Percentiles rank a stretch among this genome's conserved stretches.
Conservation (phyloP, 139 green algal genomes). For the Protoeuglena noctilucae region DNA sequence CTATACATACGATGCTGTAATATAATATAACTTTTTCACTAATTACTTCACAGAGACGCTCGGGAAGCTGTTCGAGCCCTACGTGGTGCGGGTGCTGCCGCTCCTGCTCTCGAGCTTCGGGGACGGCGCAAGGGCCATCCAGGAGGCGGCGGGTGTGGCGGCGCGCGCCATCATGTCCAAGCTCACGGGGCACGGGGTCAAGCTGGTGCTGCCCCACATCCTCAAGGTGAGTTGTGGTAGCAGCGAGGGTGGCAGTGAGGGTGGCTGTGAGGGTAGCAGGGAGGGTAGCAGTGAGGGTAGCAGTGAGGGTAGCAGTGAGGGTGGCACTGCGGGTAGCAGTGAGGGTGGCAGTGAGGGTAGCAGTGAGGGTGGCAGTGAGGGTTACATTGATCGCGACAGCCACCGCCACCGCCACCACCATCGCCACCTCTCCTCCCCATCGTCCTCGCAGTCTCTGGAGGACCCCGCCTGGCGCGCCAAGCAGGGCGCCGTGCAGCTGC, state of each 20-base stretch:
- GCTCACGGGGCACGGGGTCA: conserved; percentile 75
- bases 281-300: no score
- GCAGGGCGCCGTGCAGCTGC: conserved; percentile 45
- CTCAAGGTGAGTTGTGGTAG: conserved; percentile 34
- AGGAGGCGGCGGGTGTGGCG: conserved; percentile 48
- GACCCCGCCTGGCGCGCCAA: conserved; percentile 23
- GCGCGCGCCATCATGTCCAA: conserved; percentile 83
- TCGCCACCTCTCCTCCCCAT: neutral
- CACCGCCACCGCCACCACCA: neutral
- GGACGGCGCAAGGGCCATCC: conserved; percentile 44
- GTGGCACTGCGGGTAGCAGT: no score
- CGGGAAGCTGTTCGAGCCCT: conserved; percentile 97
- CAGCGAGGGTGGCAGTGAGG: no score
- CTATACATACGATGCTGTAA: no score
- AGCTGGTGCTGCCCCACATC: conserved; percentile 85
- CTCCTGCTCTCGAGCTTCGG: conserved; percentile 80
- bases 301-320: no score
- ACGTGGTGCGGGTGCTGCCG: conserved; percentile 87
- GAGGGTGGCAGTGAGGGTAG: no score
- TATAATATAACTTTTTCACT: no score
- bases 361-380: no score
- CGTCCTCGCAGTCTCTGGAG: conserved; percentile 42
- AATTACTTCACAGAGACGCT: no score
- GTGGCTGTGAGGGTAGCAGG: no score
- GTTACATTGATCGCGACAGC: neutral